Evolutionary conservation across 2,329 filamentous ascomycete genomes (phyloP).

Genomic region (Sclerotinia sclerotiorum): DNA sequence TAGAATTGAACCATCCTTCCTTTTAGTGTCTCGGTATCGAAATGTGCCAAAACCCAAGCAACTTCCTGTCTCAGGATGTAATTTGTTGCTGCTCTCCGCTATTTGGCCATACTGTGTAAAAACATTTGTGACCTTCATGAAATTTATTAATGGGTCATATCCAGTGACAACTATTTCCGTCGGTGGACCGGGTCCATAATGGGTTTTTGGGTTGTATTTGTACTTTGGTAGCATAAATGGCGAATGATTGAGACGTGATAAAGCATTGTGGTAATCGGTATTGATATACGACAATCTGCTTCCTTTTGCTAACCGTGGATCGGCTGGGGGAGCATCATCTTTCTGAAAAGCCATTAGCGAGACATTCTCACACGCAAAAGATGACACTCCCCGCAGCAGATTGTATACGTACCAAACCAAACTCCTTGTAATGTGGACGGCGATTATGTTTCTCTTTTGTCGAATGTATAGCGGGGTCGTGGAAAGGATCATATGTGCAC

Average conservation of each 20-base stretch:
- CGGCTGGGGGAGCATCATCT: constrained; percentile 75
- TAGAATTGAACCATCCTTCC: constrained; percentile 46
- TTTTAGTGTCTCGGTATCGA: constrained; percentile 74
- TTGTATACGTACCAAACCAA: constrained; percentile 63
- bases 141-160: constrained; percentile 87
- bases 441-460: constrained; percentile 55
- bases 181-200: constrained; percentile 83
- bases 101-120: constrained; percentile 86
- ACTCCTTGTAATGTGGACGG: constrained; percentile 62
- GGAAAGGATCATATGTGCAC: constrained; percentile 59
- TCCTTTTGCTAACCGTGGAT: constrained; percentile 76
- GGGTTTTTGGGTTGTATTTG: constrained; percentile 76
- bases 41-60: constrained; percentile 93
- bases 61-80: constrained; percentile 90
- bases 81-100: constrained; percentile 86
- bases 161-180: constrained; percentile 91
- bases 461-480: constrained; percentile 43
- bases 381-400: constrained; percentile 58
- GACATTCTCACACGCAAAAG: constrained; percentile 48
- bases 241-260: constrained; percentile 67
- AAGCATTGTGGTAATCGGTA: constrained; percentile 66
- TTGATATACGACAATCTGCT: constrained; percentile 67
- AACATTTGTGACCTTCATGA: constrained; percentile 71
- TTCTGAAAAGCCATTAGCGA: constrained; percentile 68
- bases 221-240: constrained; percentile 83